These are phyloP conservation scores for Populus nigra DNA, from an alignment of 345 rosid species.

Conservation along the genomic window DNA sequence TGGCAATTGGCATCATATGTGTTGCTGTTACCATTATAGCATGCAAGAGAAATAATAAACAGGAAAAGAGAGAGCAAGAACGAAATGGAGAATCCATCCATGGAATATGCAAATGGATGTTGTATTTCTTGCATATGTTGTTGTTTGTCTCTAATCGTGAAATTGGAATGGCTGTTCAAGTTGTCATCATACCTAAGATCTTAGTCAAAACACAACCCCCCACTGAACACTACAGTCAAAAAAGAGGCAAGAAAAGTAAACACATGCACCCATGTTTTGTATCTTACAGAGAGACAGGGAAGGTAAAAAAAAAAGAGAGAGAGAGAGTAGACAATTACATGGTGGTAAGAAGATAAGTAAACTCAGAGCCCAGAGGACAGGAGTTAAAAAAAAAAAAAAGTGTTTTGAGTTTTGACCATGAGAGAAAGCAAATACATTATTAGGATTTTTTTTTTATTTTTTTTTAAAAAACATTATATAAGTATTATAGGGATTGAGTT, in stretches of 20 bases:
- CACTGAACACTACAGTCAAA: not conserved
- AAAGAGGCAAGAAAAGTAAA: not conserved
- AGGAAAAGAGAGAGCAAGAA: not conserved
- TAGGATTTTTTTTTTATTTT: not conserved
- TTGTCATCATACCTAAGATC: not conserved
- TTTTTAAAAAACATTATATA: not conserved
- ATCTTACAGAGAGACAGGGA: not conserved
- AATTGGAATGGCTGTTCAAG: slow-evolving; percentile 10
- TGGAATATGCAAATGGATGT: slow-evolving; percentile 12
- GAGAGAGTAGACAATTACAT: not conserved
- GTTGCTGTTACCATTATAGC: slow-evolving; percentile 22
- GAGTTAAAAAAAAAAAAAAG: not conserved
- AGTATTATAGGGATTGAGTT: not conserved
- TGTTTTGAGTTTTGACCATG: not conserved
- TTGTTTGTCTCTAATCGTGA: slow-evolving; percentile 3
- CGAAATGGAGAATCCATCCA: not conserved
- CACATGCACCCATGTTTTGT: not conserved
- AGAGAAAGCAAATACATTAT: not conserved
- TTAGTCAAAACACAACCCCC: slow-evolving; percentile 21
- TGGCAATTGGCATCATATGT: slow-evolving; percentile 23
- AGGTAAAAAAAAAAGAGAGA: no score
- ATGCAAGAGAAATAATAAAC: slow-evolving; percentile 5
- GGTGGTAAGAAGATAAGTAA: not conserved
- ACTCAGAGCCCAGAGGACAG: not conserved
- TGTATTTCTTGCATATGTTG: not conserved